Base-by-base conservation (phyloP, 2,329 filamentous ascomycete genomes). In the Coleophoma crateriformis region DNA sequence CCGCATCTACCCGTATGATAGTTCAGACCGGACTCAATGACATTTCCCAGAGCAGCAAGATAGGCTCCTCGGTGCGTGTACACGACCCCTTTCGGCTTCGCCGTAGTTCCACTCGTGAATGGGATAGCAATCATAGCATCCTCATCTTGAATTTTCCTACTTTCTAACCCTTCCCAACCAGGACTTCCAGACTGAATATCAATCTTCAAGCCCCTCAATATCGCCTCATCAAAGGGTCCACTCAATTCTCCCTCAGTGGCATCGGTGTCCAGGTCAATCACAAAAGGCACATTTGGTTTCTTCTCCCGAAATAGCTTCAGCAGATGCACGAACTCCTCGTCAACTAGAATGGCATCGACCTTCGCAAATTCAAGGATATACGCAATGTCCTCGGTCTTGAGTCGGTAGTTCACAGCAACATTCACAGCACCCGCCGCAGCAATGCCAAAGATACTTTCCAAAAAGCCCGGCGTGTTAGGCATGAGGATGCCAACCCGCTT, bases 101-200 rank as follows among this genome's bases (percentile, higher is more conserved):
- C 90, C 0, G 94, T 97, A 1, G 94, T 97, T 4, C 92, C 92
- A 27, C 87, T 94, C 0, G 94, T 99, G 67, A 97, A 97, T 1
- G 92, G 89, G 49, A 99, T 82, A 3, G 91, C 90, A 53, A 97
- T 78, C 58, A 89, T 78, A 52, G 82, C 83, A 57, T 96, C 86
- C 66, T 99, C 94, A 59, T 90, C 78, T 1, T 76, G 71, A 15
- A 47, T 49, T 3, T 79, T 79, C 57, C 90, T 84, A 2, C 81
- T 76, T 54, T 88, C 78, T 20, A 97, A 76, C 1, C 81, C 88
- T 13, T 75, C 76, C 92, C 94, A 99, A 19, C 88, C 90, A 45
- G 79, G 78, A 27, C 63, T 66, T 2, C 87, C 88, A 6, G 72
- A 78, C n/a, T 78, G 71, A 2, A 65, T 65, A 65, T 97, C 94